Conservation (phyloP, 805 yeast genomes). For the Brettanomyces sp. region DNA sequence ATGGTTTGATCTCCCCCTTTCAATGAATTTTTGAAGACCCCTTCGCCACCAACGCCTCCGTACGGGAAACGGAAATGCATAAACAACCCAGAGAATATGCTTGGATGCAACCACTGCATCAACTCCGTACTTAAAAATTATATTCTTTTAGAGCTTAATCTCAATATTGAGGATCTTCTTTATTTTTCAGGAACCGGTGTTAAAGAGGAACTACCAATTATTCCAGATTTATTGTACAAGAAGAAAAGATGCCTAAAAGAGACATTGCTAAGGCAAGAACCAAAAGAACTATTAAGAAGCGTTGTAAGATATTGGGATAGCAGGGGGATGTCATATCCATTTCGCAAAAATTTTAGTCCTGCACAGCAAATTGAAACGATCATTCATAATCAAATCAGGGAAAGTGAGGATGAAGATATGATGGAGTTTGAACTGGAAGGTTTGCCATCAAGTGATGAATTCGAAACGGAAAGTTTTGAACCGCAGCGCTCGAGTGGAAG, state of each 20-base stretch:
- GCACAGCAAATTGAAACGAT: too few species aligned
- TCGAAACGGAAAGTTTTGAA: conserved; percentile 8
- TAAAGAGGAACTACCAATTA: conserved; percentile 11
- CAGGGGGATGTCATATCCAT: too few species aligned
- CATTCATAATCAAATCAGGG: too few species aligned
- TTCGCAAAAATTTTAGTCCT: too few species aligned
- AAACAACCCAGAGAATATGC: conserved; percentile 24
- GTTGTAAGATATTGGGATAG: too few species aligned
- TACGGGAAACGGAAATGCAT: conserved; percentile 15
- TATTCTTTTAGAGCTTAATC: conserved; percentile 20
- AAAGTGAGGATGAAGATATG: too few species aligned
- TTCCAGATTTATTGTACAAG: conserved; percentile 23
- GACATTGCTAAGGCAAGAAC: too few species aligned
- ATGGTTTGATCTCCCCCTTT: conserved; percentile 31
- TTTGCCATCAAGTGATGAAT: too few species aligned
- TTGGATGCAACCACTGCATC: conserved; percentile 19
- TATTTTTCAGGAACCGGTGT: background rate
- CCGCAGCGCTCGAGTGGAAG: conserved; percentile 21
- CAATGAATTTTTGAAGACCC: conserved; percentile 23
- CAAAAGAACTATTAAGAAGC: too few species aligned
- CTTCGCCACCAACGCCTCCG: conserved; percentile 28
- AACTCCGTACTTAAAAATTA: conserved; percentile 20
- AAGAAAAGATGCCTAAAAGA: conserved; percentile 12
- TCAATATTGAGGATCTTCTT: conserved; percentile 22
- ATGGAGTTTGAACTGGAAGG: too few species aligned